phyloP scores from a whole-genome alignment of 495 filamentous ascomycete genomes.

The Aspergillus bertholletiae region DNA sequence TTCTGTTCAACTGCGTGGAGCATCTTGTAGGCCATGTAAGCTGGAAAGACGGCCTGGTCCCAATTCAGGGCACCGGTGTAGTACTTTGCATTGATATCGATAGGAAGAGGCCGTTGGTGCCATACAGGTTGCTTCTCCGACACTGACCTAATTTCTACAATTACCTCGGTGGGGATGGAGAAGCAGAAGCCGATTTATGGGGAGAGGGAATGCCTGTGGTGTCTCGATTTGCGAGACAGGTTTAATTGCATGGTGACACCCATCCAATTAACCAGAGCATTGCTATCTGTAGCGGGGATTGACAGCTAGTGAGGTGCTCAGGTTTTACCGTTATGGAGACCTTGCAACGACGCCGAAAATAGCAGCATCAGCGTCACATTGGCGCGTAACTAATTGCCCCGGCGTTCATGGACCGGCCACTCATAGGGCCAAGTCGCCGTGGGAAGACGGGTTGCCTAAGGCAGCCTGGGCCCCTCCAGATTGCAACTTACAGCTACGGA shows the following conservation, averaged over 20 bases:
- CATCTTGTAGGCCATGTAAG: not conserved
- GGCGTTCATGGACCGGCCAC: not conserved
- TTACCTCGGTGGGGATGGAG: not conserved
- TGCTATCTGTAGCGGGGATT: not conserved
- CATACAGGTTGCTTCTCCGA: no score
- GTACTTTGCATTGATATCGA: no score
- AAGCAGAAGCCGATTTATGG: not conserved
- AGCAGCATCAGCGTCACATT: constrained; percentile 5
- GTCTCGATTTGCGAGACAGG: not conserved
- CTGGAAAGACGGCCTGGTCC: not conserved
- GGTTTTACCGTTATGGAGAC: not conserved
- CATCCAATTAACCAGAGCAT: not conserved
- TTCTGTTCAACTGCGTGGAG: constrained; percentile 20
- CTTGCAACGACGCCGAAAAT: constrained; percentile 1
- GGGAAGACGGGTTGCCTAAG: not conserved
- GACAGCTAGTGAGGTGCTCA: not conserved
- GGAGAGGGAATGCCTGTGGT: not conserved
- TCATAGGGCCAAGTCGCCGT: not conserved
- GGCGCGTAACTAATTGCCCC: not conserved
- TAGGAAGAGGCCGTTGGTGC: no score
- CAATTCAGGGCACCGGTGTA: not conserved
- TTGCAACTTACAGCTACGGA: not conserved
- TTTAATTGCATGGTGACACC: not conserved
- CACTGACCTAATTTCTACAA: not conserved
- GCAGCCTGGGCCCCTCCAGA: not conserved